Percentiles rank a stretch among this genome's conserved stretches.
phyloP scores from a whole-genome alignment of 352 stramenopile species.

The Globisporangium acanthophoron region DNA sequence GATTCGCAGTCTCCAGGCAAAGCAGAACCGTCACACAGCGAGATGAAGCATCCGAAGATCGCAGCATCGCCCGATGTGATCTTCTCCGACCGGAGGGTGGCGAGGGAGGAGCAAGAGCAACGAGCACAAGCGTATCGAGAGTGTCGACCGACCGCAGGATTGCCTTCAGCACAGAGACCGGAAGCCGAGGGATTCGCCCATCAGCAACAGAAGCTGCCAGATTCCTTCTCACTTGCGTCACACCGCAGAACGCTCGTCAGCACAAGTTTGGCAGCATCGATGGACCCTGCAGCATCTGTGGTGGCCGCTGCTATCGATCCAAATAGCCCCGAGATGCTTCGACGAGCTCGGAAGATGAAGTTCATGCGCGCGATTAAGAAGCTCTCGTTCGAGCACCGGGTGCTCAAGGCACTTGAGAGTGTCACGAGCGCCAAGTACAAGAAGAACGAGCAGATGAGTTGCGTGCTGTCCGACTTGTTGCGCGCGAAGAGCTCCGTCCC shows the following conservation, averaged over 20 bases:
- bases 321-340: background rate
- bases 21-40: background rate
- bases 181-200: background rate
- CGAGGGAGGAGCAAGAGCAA: conserved; percentile 9
- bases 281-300: background rate
- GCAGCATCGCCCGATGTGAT: conserved; percentile 1
- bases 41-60: conserved; percentile 2
- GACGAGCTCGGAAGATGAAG: conserved; percentile 16
- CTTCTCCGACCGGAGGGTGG: conserved; percentile 9
- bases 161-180: background rate
- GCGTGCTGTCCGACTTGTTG: conserved; percentile 20
- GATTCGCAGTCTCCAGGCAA: background rate
- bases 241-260: conserved; percentile 7
- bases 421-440: conserved; percentile 26
- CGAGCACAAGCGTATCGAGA: conserved; percentile 7
- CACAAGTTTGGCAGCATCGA: background rate
- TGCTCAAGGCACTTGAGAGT: conserved; percentile 33
- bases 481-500: conserved; percentile 12
- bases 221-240: background rate
- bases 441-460: conserved; percentile 26
- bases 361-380: conserved; percentile 37
- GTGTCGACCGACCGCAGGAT: too few relatives aligned
- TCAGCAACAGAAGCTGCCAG: background rate
- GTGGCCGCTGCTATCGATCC: background rate
- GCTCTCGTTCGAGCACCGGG: conserved; percentile 34